Evolutionary conservation across 2,329 filamentous ascomycete species (phyloP).

Genomic region (Penicillium occitanis): DNA sequence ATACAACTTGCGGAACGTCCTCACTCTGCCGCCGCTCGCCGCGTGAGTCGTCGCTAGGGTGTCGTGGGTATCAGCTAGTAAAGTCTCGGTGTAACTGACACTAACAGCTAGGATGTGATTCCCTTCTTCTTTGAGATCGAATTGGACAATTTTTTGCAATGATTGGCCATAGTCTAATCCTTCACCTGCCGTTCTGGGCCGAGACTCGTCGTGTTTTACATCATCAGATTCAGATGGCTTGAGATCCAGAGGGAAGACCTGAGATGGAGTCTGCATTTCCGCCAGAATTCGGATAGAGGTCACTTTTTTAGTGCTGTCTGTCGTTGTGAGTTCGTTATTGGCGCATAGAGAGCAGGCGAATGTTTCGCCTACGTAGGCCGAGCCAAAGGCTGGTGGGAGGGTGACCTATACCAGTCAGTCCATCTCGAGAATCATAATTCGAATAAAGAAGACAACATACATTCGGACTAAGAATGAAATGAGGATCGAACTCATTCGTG

Average conservation of each 20-base stretch:
- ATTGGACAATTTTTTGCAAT: conserved; percentile 76
- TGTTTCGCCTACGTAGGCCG: conserved; percentile 90
- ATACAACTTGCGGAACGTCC: conserved; percentile 92
- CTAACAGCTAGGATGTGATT: conserved; percentile 92
- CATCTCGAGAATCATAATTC: no score
- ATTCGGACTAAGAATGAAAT: conserved; percentile 59
- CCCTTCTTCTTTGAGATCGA: conserved; percentile 90
- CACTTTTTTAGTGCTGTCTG: conserved; percentile 52
- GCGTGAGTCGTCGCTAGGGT: conserved; percentile 35
- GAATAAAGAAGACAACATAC: conserved; percentile 31
- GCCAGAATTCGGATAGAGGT: conserved; percentile 79
- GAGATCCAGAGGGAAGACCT: conserved; percentile 64
- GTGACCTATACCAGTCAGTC: conserved; percentile 56
- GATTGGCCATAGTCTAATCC: conserved; percentile 56
- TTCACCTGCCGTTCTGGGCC: conserved; percentile 22
- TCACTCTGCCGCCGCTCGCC: conserved; percentile 59
- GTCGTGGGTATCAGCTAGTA: conserved; percentile 43
- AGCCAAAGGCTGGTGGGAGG: conserved; percentile 86
- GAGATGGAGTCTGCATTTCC: conserved; percentile 91
- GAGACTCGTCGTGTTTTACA: conserved; percentile 34
- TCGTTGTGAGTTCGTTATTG: conserved; percentile 72
- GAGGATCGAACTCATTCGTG: conserved; percentile 47
- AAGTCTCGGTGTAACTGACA: conserved; percentile 88
- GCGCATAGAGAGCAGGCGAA: conserved; percentile 93
- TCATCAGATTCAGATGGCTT: conserved; percentile 45